Evolutionary conservation across 495 filamentous ascomycete genomes (phyloP).

Genomic region (Penicillium cataractarum): DNA sequence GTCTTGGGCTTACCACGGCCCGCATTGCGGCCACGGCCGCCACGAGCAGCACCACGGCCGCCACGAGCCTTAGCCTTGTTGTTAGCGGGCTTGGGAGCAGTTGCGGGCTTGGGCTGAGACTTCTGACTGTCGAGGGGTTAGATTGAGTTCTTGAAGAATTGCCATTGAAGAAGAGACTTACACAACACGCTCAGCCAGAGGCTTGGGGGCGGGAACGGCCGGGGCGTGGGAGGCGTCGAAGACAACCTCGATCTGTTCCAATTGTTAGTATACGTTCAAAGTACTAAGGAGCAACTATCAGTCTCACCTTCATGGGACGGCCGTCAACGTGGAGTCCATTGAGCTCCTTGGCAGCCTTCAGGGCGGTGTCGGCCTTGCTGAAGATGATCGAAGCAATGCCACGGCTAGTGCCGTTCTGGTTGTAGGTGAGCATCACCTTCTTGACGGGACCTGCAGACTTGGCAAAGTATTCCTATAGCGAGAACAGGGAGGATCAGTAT

Average conservation of each 20-base stretch:
- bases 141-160: neutral
- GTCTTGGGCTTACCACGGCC: constrained; percentile 78
- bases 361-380: constrained; percentile 72
- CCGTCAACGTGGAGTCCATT: constrained; percentile 89
- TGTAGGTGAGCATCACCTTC: constrained; percentile 85
- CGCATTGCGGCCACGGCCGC: constrained; percentile 48
- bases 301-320: constrained; percentile 81
- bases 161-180: constrained; percentile 45
- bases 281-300: neutral
- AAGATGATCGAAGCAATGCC: constrained; percentile 86
- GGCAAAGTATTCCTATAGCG: constrained; percentile 90
- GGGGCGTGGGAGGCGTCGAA: constrained; percentile 74
- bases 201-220: constrained; percentile 65
- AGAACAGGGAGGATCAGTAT: constrained; percentile 46
- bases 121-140: constrained; percentile 55
- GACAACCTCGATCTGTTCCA: constrained; percentile 79
- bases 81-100: constrained; percentile 63
- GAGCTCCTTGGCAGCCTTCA: constrained; percentile 76
- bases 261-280: constrained; percentile 23
- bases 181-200: constrained; percentile 84
- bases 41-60: constrained; percentile 10
- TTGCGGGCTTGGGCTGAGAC: constrained; percentile 80
- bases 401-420: constrained; percentile 86
- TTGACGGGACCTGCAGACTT: constrained; percentile 89
- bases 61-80: constrained; percentile 18